A percentile compares a stretch with the other conserved stretches of the same genome.
phyloP scores from a whole-genome alignment of 2,329 filamentous ascomycete species.

The Penicillium concentricum region DNA sequence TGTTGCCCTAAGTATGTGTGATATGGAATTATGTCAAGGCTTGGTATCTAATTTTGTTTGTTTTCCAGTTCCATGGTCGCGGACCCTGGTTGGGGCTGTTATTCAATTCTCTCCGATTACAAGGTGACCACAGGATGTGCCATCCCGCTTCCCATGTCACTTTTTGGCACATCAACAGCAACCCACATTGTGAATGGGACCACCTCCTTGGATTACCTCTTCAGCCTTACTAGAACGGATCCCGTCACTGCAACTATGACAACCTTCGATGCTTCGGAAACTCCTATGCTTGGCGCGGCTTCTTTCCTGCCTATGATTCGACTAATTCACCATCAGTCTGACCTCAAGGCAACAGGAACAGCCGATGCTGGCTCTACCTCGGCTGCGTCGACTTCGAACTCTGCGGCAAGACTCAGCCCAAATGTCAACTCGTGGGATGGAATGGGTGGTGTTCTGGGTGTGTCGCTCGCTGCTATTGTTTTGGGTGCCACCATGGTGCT shows the following conservation, averaged over 20 bases:
- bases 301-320: slow-evolving; percentile 4
- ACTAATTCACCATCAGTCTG: slow-evolving; percentile 10
- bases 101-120: slow-evolving; percentile 10
- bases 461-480: no score
- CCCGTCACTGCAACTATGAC: background rate
- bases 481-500: no score
- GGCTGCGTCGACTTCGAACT: no score
- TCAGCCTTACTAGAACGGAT: background rate
- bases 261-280: background rate
- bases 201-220: background rate
- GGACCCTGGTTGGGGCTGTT: slow-evolving; percentile 33
- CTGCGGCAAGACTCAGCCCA: no score
- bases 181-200: background rate
- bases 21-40: slow-evolving; percentile 8
- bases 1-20: slow-evolving; percentile 12
- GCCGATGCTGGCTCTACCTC: no score
- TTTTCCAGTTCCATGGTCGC: slow-evolving; percentile 28
- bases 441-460: no score
- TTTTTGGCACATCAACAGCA: background rate
- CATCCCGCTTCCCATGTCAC: background rate
- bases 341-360: background rate
- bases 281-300: background rate
- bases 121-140: background rate
- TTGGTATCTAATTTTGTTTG: background rate
- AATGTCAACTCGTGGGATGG: no score